Evolutionary conservation across 768 basidiomycete genomes (phyloP).

Genomic region (Rhizopogon sp.): DNA sequence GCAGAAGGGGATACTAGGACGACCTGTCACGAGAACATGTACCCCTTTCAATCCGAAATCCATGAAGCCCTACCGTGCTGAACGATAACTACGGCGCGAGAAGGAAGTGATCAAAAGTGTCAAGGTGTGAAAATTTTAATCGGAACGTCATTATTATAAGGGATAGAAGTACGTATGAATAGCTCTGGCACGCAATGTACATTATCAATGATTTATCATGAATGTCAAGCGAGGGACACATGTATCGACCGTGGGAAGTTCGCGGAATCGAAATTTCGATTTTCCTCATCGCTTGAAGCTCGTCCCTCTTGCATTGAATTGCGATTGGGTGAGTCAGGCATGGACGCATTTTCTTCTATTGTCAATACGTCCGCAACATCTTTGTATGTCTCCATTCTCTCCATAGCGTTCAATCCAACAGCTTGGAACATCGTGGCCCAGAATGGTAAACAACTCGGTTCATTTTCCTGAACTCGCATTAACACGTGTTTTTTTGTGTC

Average conservation of each 20-base stretch:
- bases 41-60: slow-evolving; percentile 56
- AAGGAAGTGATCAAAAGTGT: not conserved
- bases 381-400: slow-evolving; percentile 56
- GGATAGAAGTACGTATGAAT: slow-evolving; percentile 7
- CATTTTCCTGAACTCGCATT: not conserved
- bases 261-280: not conserved
- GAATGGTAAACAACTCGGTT: slow-evolving; percentile 56
- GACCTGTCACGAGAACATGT: slow-evolving; percentile 69
- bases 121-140: not conserved
- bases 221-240: not conserved
- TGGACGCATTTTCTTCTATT: slow-evolving; percentile 24
- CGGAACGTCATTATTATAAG: not conserved
- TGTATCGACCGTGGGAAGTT: not conserved
- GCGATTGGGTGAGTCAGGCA: slow-evolving; percentile 1
- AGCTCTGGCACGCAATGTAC: not conserved
- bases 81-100: not conserved
- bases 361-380: slow-evolving; percentile 65
- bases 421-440: slow-evolving; percentile 96
- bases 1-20: not conserved
- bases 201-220: too few species aligned
- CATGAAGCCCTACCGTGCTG: slow-evolving; percentile 22
- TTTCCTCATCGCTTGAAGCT: not conserved
- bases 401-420: slow-evolving; percentile 86
- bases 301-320: not conserved
- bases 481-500: not conserved